Evolutionary conservation across 495 filamentous ascomycete species (phyloP).

Genomic region (Hypoxylon crocopeplum): DNA sequence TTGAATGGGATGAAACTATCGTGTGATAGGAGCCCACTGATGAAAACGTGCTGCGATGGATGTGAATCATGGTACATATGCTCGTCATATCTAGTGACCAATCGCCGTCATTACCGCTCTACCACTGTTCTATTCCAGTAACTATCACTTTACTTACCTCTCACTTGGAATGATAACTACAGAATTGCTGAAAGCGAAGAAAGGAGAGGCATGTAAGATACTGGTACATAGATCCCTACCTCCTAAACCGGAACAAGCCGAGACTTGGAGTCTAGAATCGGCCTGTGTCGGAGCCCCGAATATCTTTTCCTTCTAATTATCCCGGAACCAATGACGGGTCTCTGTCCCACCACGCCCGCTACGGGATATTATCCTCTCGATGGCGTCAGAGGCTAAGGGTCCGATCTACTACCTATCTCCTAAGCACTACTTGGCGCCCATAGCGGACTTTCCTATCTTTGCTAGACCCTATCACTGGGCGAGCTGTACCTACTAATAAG

Average conservation of each 20-base stretch:
- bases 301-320: neutral
- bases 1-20: no score
- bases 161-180: neutral
- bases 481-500: no score
- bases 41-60: no score
- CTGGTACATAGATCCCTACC: neutral
- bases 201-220: neutral
- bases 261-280: slow-evolving; percentile 9
- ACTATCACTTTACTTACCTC: neutral
- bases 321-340: slow-evolving; percentile 25
- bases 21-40: no score
- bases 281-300: slow-evolving; percentile 27
- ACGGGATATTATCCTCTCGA: slow-evolving; percentile 9
- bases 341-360: slow-evolving; percentile 24
- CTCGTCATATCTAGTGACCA: slow-evolving; percentile 1
- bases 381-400: slow-evolving; percentile 37
- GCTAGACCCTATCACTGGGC: neutral
- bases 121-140: neutral
- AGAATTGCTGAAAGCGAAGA: no score
- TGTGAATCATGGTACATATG: slow-evolving; percentile 8
- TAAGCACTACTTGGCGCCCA: neutral
- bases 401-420: neutral
- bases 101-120: slow-evolving; percentile 8
- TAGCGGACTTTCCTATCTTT: neutral
- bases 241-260: slow-evolving; percentile 33